Conservation (phyloP, 257 asterid species). For the Catharanthus roseus region DNA sequence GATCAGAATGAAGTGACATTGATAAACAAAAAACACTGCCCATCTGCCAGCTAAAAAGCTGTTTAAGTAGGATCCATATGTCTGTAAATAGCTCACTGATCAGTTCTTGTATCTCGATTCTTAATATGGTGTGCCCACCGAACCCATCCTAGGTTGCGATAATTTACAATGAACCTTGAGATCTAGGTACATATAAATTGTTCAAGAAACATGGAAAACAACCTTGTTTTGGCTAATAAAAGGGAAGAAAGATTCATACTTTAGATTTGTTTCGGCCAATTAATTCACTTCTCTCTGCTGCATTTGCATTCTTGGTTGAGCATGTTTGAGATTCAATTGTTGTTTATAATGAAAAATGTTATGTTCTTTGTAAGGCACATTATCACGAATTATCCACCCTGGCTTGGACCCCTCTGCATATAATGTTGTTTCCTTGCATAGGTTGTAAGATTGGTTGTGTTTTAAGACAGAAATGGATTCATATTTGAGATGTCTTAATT, state of each 20-base stretch:
- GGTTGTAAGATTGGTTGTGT: conserved; percentile 7
- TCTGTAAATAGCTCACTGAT: background rate
- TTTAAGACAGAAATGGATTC: conserved; percentile 5
- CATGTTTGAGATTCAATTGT: background rate
- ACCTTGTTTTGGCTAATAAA: background rate
- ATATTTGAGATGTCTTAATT: conserved; percentile 7
- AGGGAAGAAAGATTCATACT: background rate
- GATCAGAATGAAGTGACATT: conserved; percentile 2
- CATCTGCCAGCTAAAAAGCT: conserved; percentile 2
- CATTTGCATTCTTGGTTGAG: background rate
- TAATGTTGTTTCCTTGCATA: conserved; percentile 4
- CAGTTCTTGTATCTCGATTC: background rate
- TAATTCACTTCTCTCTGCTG: background rate
- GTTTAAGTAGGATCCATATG: conserved; percentile 5
- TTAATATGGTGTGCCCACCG: conserved; percentile 1
- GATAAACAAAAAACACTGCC: background rate
- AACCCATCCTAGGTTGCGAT: background rate
- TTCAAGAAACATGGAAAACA: background rate
- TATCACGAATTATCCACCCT: conserved; percentile 14
- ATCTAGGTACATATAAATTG: background rate
- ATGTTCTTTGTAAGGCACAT: conserved; percentile 13
- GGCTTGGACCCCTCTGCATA: conserved; percentile 22
- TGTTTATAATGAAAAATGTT: background rate
- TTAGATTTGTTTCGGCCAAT: background rate
- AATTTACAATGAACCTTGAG: background rate